Conservation (phyloP, 1,139 yeast species). For the Casaregolazyma lundiana region DNA sequence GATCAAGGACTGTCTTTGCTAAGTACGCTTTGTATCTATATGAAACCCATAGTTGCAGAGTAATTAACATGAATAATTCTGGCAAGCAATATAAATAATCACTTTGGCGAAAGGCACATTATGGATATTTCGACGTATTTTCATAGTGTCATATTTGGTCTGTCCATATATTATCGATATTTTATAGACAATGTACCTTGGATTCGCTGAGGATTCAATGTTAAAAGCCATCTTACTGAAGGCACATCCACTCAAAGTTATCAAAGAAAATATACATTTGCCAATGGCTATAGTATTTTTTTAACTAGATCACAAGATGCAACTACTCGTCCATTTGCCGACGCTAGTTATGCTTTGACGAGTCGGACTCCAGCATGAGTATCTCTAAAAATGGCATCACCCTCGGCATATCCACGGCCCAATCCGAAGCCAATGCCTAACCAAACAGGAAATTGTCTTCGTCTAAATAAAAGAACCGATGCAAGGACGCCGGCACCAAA, state of each 20-base stretch:
- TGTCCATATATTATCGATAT: too few relatives aligned
- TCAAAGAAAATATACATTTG: not conserved
- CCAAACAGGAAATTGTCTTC: conserved; percentile 98
- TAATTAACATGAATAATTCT: too few relatives aligned
- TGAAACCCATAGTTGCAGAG: too few relatives aligned
- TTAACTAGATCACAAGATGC: conserved; percentile 2
- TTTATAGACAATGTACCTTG: too few relatives aligned
- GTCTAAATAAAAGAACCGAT: conserved; percentile 83
- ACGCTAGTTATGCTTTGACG: conserved; percentile 29
- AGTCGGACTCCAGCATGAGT: conserved; percentile 34
- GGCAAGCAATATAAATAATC: too few relatives aligned
- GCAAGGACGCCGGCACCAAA: conserved; percentile 95
- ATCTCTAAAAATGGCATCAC: conserved; percentile 87
- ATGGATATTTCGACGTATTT: too few relatives aligned
- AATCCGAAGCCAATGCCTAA: conserved; percentile 92
- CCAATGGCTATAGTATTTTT: conserved; percentile 1
- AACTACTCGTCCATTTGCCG: conserved; percentile 2
- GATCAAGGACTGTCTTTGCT: conserved; percentile 15
- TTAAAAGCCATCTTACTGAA: too few relatives aligned
- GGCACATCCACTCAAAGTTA: not conserved
- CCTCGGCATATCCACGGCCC: conserved; percentile 97
- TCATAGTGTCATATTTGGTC: too few relatives aligned
- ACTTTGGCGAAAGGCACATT: too few relatives aligned
- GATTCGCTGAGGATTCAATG: too few relatives aligned
- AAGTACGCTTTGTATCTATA: too few relatives aligned